A percentile compares a stretch with the other conserved stretches of the same genome.
These are phyloP conservation scores for Linum lewisii DNA, from an alignment of 345 rosid species.

Conservation along the genomic window DNA sequence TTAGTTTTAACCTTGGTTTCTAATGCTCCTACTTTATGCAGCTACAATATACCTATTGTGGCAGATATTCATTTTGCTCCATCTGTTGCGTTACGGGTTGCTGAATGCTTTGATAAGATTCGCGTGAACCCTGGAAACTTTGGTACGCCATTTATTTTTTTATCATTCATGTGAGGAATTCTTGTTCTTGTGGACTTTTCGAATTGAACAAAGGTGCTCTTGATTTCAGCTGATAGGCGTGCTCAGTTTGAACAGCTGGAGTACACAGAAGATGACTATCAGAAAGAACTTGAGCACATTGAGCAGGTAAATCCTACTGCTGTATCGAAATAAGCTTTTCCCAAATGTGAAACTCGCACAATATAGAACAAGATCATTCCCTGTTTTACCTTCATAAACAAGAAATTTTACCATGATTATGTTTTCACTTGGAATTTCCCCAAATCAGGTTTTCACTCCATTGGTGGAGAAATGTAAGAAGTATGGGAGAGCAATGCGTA, in stretches of 20 bases:
- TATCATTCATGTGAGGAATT: background rate
- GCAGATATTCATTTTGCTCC: constrained; percentile 99
- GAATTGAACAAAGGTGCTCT: constrained; percentile 8
- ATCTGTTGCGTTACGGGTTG: constrained; percentile 71
- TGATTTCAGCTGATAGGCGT: constrained; percentile 78
- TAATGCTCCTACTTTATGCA: constrained; percentile 28
- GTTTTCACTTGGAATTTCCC: constrained; percentile 4
- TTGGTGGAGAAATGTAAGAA: constrained; percentile 97
- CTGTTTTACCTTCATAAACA: background rate
- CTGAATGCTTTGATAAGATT: constrained; percentile 97
- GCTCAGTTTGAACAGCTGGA: constrained; percentile 88
- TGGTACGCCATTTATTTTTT: constrained; percentile 35
- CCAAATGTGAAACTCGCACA: background rate
- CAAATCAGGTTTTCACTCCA: constrained; percentile 70
- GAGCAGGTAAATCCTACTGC: constrained; percentile 48
- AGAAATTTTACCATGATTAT: background rate
- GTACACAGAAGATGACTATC: constrained; percentile 91
- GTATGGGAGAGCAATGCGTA: constrained; percentile 97
- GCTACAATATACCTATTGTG: constrained; percentile 90
- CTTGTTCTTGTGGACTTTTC: constrained; percentile 8
- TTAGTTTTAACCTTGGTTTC: constrained; percentile 9
- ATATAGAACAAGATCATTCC: background rate
- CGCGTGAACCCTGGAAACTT: constrained; percentile 98
- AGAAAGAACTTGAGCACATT: constrained; percentile 88
- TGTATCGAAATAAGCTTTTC: background rate